phyloP scores from a whole-genome alignment of 2,329 filamentous ascomycete species.

The Bipolaris zeicola region DNA sequence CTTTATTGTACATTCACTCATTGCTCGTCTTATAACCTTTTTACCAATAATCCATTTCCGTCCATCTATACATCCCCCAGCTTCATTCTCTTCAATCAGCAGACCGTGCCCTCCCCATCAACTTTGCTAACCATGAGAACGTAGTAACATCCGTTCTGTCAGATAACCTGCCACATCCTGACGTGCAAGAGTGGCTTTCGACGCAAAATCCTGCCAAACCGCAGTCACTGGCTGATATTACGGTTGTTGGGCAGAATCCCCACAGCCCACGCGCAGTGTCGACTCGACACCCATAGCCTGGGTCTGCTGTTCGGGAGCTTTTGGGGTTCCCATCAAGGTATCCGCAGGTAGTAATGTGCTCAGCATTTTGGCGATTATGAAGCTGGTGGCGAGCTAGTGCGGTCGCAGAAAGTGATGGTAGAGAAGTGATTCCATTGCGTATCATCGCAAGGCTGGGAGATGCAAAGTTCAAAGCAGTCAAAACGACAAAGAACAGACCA shows the following conservation, averaged over 20 bases:
- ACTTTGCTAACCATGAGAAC: too few species aligned
- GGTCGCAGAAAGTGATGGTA: not conserved
- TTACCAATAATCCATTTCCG: too few species aligned
- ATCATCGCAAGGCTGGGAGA: not conserved
- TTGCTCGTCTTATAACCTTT: too few species aligned
- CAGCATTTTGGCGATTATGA: too few species aligned
- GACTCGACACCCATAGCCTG: conserved; percentile 18
- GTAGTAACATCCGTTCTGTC: not conserved
- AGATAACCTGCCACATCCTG: conserved; percentile 22
- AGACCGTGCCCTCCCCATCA: too few species aligned
- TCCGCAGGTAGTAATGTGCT: not conserved
- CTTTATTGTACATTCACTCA: too few species aligned
- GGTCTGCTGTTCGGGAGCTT: conserved; percentile 2
- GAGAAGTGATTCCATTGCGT: not conserved
- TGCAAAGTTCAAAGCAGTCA: not conserved
- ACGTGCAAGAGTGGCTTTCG: conserved; percentile 19
- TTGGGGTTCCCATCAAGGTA: conserved; percentile 17
- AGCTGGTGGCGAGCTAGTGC: too few species aligned
- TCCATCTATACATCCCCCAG: too few species aligned
- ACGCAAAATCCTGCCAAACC: conserved; percentile 21
- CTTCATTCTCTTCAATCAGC: too few species aligned
- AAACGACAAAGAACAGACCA: not conserved
- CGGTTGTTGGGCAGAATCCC: conserved; percentile 23
- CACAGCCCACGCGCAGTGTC: conserved; percentile 24
- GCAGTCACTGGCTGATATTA: conserved; percentile 17